Evolutionary conservation across 306 rosid species (phyloP), one percentile per base, ranked within the genome.

Genomic region (Chamaecrista fasciculata): DNA sequence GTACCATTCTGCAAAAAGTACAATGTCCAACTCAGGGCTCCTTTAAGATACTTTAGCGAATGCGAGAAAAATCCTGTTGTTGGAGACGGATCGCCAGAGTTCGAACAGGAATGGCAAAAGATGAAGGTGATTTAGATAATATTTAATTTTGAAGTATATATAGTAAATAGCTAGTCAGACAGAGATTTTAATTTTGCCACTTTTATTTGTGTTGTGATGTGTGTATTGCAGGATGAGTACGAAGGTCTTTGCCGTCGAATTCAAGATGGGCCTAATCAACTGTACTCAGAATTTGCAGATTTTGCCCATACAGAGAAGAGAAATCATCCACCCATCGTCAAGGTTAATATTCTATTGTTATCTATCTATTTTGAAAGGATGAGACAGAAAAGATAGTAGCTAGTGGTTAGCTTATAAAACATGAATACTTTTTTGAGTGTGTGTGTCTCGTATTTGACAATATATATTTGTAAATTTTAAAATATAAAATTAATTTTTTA

Each of bases 1-100:
- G 65, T 84, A 11, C 88, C 92, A 2, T 89, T 86, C 15, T 89
- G 96, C 44, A 89, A 75, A 66, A 86, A 84, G 57, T 70, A 74
- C 67, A 5, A 66, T 0, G 69, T 86, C 49, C 86, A 74, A 75
- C 53, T 77, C 25, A 83, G 96, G 67, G 92, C 87, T 33, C 96
- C 96, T 2, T 71, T 81, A 33, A 79, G 81, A 70, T 86, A 79
- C 70, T 89, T 89, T 49, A 5, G 2, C 24, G 3, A 37, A 10
- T 5, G 2, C 21, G 3, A 43, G 11, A 11, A 9, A 9, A 21
- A 19, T 48, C 8, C 2, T 0, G 3, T 39, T 16, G 21, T 23
- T 6, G 11, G 6, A 1, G 39, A 66, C 4, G 69, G 52, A 40
- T 71, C 72, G 0, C 2, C 0, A 0, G 40, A 80, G 16, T 86